A percentile compares a stretch with the other conserved stretches of the same genome.
These are phyloP conservation scores for Populus ilicifolia DNA, from an alignment of 345 rosid species.

Conservation along the genomic window DNA sequence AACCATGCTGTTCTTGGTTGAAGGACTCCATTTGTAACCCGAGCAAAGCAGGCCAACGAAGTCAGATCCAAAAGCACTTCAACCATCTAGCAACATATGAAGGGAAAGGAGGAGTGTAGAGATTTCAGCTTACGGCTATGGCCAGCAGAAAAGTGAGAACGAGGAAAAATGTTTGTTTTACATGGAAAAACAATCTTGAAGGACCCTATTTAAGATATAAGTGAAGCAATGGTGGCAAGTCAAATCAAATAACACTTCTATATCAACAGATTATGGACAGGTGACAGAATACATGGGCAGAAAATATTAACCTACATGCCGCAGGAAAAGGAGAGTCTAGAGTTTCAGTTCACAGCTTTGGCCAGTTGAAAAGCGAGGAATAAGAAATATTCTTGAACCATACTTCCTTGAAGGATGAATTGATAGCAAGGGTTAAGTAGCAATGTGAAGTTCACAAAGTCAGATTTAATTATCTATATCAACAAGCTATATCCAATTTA, in stretches of 20 bases:
- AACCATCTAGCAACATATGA: no score
- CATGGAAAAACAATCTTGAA: no score
- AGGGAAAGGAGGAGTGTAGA: neutral
- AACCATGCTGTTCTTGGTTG: no score
- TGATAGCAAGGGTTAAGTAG: neutral
- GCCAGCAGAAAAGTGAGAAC: no score
- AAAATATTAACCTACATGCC: neutral
- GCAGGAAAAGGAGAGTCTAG: neutral
- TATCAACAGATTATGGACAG: no score
- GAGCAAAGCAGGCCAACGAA: no score
- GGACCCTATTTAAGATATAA: no score
- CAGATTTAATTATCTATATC: neutral
- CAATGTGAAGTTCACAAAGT: neutral
- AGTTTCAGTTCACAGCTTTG: neutral
- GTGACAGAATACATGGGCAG: neutral
- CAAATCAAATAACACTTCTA: neutral
- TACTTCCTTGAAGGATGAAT: neutral
- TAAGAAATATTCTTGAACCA: neutral
- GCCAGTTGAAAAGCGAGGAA: neutral
- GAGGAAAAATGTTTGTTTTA: no score
- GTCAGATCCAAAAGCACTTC: no score
- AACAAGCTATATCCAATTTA: slow-evolving; percentile 2
- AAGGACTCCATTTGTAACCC: no score
- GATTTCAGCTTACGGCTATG: neutral
- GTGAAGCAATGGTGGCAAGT: neutral